Evolutionary conservation across 2,329 filamentous ascomycete species (phyloP), one percentile per base, ranked within the genome.

Genomic region (Alternaria sp.): DNA sequence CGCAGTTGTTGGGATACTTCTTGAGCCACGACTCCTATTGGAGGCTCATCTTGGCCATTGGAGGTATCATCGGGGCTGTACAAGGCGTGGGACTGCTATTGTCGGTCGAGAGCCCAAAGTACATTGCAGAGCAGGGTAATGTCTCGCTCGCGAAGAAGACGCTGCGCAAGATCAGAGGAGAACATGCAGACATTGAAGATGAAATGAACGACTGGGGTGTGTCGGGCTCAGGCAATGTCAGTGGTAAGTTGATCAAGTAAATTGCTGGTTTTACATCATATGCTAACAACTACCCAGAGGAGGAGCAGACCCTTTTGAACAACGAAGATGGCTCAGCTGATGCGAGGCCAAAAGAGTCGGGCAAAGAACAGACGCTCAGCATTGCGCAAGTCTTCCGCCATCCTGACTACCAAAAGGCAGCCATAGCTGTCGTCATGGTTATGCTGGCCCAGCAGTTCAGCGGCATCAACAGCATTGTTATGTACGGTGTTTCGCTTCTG

Each of bases 401-500:
- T 68, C 85, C 89, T 0, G 81, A 87, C 9, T 91, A 92, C 54
- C 89, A 96, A 55, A 85, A 95, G 61, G 93, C 94, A 5, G 92
- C 97, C 4, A 86, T 97, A 12, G 93, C 92, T 1, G 90, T 97
- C 68, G 95, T 97, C 89, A 88, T 92, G 68, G 89, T 97, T 74
- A 97, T 98, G 94, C 85, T 94, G 60, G 90, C 92, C 1, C 95
- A 98, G 77, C 95, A 99, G 78, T 85, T 97, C 38, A 94, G 92
- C 60, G 94, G 81, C 48, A 94, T 98, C 81, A 98, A 99, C 85
- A 94, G 91, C 60, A 94, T 98, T 74, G 91, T 98, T 80, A 97
- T 99, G 94, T 99, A 99, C 80, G 97, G 94, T 2, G 95, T 98
- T 6, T 93, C 92, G 0, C 88, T 99, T 1, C 86, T 99, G 14